Percentiles rank a stretch among this genome's conserved stretches.
phyloP scores from a whole-genome alignment of 176 grass and related monocot species.

The Rhynchospora breviuscula region DNA sequence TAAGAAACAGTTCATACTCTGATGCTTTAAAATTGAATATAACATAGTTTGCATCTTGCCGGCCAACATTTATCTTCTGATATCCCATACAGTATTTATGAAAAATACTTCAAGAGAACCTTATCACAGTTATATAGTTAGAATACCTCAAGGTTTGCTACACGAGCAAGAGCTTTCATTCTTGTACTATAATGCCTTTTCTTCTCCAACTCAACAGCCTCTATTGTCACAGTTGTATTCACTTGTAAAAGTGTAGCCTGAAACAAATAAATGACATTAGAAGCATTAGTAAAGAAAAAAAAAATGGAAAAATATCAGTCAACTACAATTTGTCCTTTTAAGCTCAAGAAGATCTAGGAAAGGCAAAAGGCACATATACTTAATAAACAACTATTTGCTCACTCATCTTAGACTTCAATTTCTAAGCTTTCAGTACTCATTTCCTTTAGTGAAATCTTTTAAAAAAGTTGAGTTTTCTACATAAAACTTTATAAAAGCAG shows the following conservation, averaged over 20 bases:
- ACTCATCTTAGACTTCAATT: neutral
- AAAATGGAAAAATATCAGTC: neutral
- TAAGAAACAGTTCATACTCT: neutral
- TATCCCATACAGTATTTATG: neutral
- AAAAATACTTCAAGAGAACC: neutral
- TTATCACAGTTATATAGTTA: neutral
- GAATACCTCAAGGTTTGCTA: conserved; percentile 82
- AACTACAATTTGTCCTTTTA: neutral
- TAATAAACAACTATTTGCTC: neutral
- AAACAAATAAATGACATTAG: conserved; percentile 17
- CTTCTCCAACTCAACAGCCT: conserved; percentile 86
- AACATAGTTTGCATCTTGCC: neutral
- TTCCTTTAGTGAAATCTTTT: neutral
- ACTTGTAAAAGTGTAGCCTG: conserved; percentile 93
- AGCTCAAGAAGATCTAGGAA: neutral
- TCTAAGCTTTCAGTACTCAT: neutral
- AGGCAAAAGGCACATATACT: neutral
- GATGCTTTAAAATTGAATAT: neutral
- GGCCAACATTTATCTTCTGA: neutral
- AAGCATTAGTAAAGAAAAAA: conserved; percentile 2
- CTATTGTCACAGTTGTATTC: conserved; percentile 90
- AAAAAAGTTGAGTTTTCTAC: neutral
- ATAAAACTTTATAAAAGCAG: neutral
- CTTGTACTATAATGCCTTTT: conserved; percentile 76
- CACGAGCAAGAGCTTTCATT: conserved; percentile 75